Percentiles rank a stretch among this genome's conserved stretches.
phyloP scores from a whole-genome alignment of 1,139 yeast species.

The Suhomyces bolitotheri region DNA sequence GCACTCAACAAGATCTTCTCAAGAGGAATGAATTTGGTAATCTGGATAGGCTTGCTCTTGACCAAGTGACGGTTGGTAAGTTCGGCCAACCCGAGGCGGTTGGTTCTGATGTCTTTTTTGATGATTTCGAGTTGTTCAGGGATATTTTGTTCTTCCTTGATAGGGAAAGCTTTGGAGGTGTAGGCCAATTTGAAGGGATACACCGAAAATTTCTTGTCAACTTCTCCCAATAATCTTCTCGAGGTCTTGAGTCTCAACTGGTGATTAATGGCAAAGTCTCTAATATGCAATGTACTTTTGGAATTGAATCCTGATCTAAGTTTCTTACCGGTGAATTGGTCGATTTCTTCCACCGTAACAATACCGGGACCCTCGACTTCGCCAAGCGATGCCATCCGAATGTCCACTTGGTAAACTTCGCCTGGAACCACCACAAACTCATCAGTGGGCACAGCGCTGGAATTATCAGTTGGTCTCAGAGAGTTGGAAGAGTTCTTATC shows the following conservation, averaged over 20 bases:
- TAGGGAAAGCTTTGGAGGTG: slow-evolving; percentile 60
- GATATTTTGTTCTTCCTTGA: slow-evolving; percentile 38
- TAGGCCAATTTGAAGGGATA: slow-evolving; percentile 86
- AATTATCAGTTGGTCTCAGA: slow-evolving; percentile 24
- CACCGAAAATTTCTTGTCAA: slow-evolving; percentile 77
- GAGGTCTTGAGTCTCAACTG: slow-evolving; percentile 75
- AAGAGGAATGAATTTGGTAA: slow-evolving; percentile 71
- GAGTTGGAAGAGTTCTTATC: slow-evolving; percentile 38
- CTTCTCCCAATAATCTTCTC: slow-evolving; percentile 65
- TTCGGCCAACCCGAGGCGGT: slow-evolving; percentile 80
- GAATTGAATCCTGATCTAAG: slow-evolving; percentile 55
- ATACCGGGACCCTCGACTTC: slow-evolving; percentile 60
- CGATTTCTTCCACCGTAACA: slow-evolving; percentile 64
- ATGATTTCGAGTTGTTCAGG: slow-evolving; percentile 42
- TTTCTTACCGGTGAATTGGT: slow-evolving; percentile 62
- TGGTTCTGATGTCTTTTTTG: slow-evolving; percentile 53
- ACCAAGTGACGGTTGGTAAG: slow-evolving; percentile 79
- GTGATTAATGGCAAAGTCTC: slow-evolving; percentile 83
- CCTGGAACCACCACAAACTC: slow-evolving; percentile 74
- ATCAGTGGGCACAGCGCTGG: slow-evolving; percentile 68
- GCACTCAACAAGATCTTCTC: slow-evolving; percentile 59
- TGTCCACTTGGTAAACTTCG: slow-evolving; percentile 84
- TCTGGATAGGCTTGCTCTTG: slow-evolving; percentile 70
- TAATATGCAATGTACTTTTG: slow-evolving; percentile 71
- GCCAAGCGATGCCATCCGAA: slow-evolving; percentile 71